Evolutionary conservation across 257 asterid genomes (phyloP).

Genomic region (Solanum chmielewskii): DNA sequence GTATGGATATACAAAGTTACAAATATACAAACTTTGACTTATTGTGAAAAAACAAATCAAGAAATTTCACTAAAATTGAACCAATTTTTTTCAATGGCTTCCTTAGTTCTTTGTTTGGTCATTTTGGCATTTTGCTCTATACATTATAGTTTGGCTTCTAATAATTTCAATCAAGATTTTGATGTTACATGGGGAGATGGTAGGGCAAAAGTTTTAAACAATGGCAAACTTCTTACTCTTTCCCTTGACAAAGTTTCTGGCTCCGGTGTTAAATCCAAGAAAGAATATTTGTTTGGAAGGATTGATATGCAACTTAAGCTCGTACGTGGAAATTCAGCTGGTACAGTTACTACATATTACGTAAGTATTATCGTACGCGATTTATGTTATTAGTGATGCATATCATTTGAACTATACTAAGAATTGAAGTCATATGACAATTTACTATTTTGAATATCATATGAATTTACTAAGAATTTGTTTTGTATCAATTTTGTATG

Average conservation of each 20-base stretch:
- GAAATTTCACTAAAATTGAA: background rate
- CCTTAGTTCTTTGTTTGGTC: background rate
- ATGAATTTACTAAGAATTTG: background rate
- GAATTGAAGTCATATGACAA: background rate
- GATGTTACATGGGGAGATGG: slow-evolving; percentile 61
- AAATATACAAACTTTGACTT: background rate
- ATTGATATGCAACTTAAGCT: slow-evolving; percentile 31
- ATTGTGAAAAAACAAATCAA: background rate
- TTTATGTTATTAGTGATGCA: background rate
- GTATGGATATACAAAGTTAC: background rate
- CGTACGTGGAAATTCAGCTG: slow-evolving; percentile 29
- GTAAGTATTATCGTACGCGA: slow-evolving; percentile 6
- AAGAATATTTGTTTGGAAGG: slow-evolving; percentile 18
- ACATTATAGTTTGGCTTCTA: background rate
- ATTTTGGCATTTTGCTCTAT: background rate
- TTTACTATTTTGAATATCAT: background rate
- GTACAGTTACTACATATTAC: slow-evolving; percentile 27
- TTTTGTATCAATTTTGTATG: background rate
- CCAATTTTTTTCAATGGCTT: background rate
- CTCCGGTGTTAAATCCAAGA: slow-evolving; percentile 62
- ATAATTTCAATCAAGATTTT: slow-evolving; percentile 45
- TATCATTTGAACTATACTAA: background rate
- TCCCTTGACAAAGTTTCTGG: slow-evolving; percentile 53
- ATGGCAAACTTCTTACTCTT: slow-evolving; percentile 62
- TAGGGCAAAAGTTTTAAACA: slow-evolving; percentile 26